Evolutionary conservation across 148 eudicot genomes (phyloP), one percentile per base, ranked within the genome.

Genomic region (Vaccinium darrowii): DNA sequence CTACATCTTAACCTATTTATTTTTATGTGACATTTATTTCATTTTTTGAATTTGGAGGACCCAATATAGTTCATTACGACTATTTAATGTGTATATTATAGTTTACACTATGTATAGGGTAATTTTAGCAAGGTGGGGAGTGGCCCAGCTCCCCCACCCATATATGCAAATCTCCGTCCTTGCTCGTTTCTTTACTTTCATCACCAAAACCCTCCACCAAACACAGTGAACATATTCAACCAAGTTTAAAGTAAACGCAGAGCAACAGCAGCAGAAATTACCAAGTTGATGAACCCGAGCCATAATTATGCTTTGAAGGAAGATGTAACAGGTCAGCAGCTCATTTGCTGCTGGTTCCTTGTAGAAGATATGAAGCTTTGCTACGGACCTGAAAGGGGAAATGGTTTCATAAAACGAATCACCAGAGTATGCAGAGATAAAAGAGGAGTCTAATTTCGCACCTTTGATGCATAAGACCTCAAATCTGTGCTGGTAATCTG

Each of bases 401-500:
- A 76, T 36, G 2, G 49, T 49, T 5, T 82, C 53, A 79, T n/a
- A 27, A 57, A 76, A 25, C 43, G 47, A n/a, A 51, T 11, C 51
- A 78, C 51, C n/a, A 63, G 10, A 74, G 60, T 36, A 30, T 36
- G 43, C 19, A 75, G 52, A 49, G 52, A 60, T 36, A 60, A 81
- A 84, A 54, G 30, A 51, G 80, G 51, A 27, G 53, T 67, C n/a
- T 54, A 80, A 9, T 75, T 49, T 73, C 88, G 75, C 81, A 94
- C 99, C 93, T 93, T 96, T 69, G 93, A 93, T 54, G 99, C 98
- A 86, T 88, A 92, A 77, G 93, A 84, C 91, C 99, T 93, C 88
- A 93, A 87, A 90, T 96, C 96, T 3, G 94, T 94, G 88, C 92
- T 96, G 84, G 92, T 82, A 57, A 96, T 94, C 83, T 93, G 97